Base-by-base conservation (phyloP, 1,284 basidiomycete species). In the Microbotryum violaceum region DNA sequence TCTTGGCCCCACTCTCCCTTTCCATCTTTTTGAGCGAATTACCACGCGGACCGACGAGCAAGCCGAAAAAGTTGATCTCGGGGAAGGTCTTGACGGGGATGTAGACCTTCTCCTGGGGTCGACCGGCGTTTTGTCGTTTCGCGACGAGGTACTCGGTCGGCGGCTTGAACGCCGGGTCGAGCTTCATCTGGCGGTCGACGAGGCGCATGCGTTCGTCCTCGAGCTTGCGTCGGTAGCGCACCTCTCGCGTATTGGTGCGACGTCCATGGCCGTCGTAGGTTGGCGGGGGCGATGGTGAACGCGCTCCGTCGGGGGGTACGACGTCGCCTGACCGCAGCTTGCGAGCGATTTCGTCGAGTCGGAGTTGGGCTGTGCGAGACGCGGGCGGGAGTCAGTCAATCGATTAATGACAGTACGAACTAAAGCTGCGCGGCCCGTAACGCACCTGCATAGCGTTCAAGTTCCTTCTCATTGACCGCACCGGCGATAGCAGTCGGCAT, bases 11-110 rank as follows among this genome's bases (percentile, higher is more conserved):
- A 72, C 88, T 91, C 72, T 98, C 91, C 60, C 89, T 82, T 78
- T 99, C 96, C 96, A 99, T 99, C 77, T 91, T 93, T 82, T 99
- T 99, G 80, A 98, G 79, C 78, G 91, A 94, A 76, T 99, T 98
- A 54, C 96, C 96, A 72, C 96, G 88, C 71, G 96, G 96, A 48
- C 96, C 96, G 66, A 99, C 94, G 63, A 99, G 84, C 63, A 99
- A 81, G 72, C 96, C 96, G 72, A 99, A 98, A 78, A 98, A 99
- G 77, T 99, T 99, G 81, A 99, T 98, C 78, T 98, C 94, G 6
- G 96, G 96, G 73, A 98, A 99, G 78, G 98, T 96, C 75, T 98
- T 97, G 73, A 97, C 91, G 31, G 96, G 96, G 66, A 99, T 93
- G 75, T 97, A 99, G 62, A 99, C 94, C 78, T 98, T 98, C 65